phyloP scores from a whole-genome alignment of 495 filamentous ascomycete species.

The Aspergillus diversus region DNA sequence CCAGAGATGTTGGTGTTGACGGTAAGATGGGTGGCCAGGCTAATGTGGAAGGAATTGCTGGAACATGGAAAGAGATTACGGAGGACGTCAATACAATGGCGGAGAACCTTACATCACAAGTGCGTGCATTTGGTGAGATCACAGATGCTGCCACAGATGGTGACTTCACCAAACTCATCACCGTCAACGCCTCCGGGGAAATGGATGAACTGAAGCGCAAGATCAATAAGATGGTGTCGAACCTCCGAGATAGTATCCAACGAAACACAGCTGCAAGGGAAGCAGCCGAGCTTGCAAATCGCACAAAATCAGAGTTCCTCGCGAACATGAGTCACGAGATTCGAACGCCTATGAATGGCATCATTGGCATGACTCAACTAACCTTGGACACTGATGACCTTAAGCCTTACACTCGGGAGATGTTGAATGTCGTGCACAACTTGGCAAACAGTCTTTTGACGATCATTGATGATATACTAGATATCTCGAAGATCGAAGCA shows the following conservation, averaged over 20 bases:
- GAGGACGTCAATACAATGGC: constrained; percentile 99
- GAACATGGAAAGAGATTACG: constrained; percentile 98
- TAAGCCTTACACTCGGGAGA: constrained; percentile 93
- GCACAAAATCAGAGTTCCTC: constrained; percentile 98
- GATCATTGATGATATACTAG: constrained; percentile 98
- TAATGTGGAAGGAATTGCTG: constrained; percentile 89
- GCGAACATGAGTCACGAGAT: constrained; percentile 99
- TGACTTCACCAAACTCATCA: constrained; percentile 95
- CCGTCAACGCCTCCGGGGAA: constrained; percentile 97
- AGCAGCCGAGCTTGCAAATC: constrained; percentile 94
- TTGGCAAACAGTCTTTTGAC: constrained; percentile 96
- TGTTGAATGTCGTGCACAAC: constrained; percentile 98
- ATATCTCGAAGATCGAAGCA: constrained; percentile 99
- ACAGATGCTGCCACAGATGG: constrained; percentile 96
- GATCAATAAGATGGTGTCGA: constrained; percentile 99
- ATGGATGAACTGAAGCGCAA: constrained; percentile 99
- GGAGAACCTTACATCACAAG: constrained; percentile 95
- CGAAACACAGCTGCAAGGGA: constrained; percentile 96
- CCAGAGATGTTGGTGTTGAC: constrained; percentile 95
- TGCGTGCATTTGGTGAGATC: constrained; percentile 96
- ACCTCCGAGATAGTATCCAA: constrained; percentile 94
- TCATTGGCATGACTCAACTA: constrained; percentile 96
- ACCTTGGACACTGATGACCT: constrained; percentile 92
- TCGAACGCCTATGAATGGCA: constrained; percentile 86
- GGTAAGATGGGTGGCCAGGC: constrained; percentile 99